Evolutionary conservation across 176 grass and related monocot species (phyloP).

Genomic region (Bromus sterilis): DNA sequence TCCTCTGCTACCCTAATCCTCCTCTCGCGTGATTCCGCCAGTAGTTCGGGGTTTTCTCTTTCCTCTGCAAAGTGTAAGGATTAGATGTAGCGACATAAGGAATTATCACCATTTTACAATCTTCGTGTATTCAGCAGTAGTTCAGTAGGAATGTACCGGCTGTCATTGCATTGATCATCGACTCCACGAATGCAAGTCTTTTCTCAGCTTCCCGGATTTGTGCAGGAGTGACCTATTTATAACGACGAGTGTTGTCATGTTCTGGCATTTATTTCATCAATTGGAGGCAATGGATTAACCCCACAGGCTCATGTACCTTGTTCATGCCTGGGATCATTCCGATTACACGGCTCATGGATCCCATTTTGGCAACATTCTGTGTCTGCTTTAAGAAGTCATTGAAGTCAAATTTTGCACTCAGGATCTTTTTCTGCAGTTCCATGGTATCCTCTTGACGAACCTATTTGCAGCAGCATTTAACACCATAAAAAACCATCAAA

Average conservation of each 20-base stretch:
- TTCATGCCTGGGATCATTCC: constrained; percentile 66
- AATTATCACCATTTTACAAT: not conserved
- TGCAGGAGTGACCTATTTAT: constrained; percentile 71
- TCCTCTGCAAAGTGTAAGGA: constrained; percentile 47
- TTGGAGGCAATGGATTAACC: not conserved
- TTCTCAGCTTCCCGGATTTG: constrained; percentile 97
- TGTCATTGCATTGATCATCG: constrained; percentile 92
- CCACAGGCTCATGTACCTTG: constrained; percentile 30
- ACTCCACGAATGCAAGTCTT: constrained; percentile 77
- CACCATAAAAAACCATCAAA: not conserved
- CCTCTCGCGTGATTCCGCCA: constrained; percentile 76
- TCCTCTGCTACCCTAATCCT: constrained; percentile 25
- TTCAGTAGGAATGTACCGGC: constrained; percentile 33
- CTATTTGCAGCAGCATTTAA: constrained; percentile 40
- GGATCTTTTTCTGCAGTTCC: constrained; percentile 92
- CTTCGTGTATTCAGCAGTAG: not conserved
- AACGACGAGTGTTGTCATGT: not conserved
- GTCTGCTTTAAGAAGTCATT: constrained; percentile 96
- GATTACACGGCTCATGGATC: constrained; percentile 48
- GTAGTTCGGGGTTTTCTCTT: constrained; percentile 65
- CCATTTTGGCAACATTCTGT: constrained; percentile 86
- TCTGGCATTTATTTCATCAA: not conserved
- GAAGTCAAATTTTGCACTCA: constrained; percentile 97
- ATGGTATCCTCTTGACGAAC: constrained; percentile 79
- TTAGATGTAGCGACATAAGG: not conserved